Base-by-base conservation (phyloP, 2,329 filamentous ascomycete species). In the Botrytis byssoidea region DNA sequence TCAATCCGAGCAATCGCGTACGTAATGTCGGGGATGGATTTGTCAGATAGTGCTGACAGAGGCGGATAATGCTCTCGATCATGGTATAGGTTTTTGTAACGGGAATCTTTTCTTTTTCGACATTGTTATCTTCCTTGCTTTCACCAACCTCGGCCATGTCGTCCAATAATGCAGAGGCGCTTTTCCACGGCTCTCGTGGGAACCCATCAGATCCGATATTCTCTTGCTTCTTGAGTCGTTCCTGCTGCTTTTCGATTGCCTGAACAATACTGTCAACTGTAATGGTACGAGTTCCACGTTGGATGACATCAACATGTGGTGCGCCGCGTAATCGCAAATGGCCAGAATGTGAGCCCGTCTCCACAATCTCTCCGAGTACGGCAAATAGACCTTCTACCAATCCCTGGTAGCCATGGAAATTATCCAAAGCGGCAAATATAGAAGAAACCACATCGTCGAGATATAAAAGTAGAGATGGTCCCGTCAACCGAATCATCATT, bases 401-500 rank as follows among this genome's bases (percentile, higher is more conserved):
- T 29, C 88, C 84, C 0, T 94, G 91, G 81, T 99, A 98, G 1
- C 96, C 96, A 79, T 99, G 96, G 79, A 96, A 99, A 79, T 94
- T 93, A 77, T 98, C 94, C n/a, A 99, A 84, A 0, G 95, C 94
- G 0, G 93, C 92, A 81, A 99, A 98, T 57, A 99, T 94, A 0
- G 93, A 95, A 7, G 91, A 92, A 4, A 98, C 90, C 0, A 97
- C 89, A 80, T 99, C 96, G 79, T 98, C 95, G 2, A 99, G 85
- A 80, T 95, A 98, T 0, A 95, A 94, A 18, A 99, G 86, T 35
- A 99, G 82, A 12, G 87, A 87, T 1, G 94, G 90, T 0, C 96
- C 96, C 29, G 94, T 93, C 22, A 99, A 87, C 40, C 89, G 90
- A 74, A 98, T 90, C 93, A 98, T 97, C 95, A 99, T 98, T 10